Evolutionary conservation across 1,139 yeast species (phyloP), one percentile per base, ranked within the genome.

Genomic region (Debaryomycetaceae sp.): DNA sequence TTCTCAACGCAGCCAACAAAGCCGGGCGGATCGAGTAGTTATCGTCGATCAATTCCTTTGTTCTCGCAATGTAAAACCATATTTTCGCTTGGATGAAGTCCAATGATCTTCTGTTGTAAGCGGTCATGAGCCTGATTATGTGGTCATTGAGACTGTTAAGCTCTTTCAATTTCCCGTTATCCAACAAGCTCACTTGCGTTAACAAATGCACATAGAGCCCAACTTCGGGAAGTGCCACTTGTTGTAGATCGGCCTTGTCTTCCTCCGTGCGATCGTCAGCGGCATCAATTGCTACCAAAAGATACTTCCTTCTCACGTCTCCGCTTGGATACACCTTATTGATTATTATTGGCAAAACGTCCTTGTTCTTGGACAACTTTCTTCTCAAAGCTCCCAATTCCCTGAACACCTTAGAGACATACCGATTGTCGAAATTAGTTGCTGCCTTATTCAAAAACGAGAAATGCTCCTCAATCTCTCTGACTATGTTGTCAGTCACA

Each of bases 61-160:
- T 80, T 64, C 96, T 80, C 40, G 85, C 78, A 53, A 89, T 80
- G 68, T 89, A 93, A 63, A 91, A 95, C 98, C 99, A 95, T 50
- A 87, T 76, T 64, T 91, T 93, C 11, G 98, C 95, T 51, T 84
- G 84, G 50, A 95, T 78, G 57, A 87, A 82, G 64, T 95, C 99
- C 53, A 93, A 71, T 3, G 95, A 80, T 54, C 98, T 81, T 53
- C 88, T 81, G 65, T 90, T 90, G 68, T 84, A 85, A 20, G 75
- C 64, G 46, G 78, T 75, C 61, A 89, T 67, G 31, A 83, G 72
- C 11, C 65, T 65, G 41, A 93, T 76, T 14, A 86, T 77, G 29
- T 68, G 60, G 14, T 63, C 65, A 57, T 84, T 84, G 59, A 86
- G 80, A 6, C 58, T 54, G 47, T 78, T 76, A 50, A 83, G 68